These are phyloP conservation scores for Zygosaccharomyces kombuchaensis DNA, from an alignment of 805 yeast genomes.

Conservation along the genomic window DNA sequence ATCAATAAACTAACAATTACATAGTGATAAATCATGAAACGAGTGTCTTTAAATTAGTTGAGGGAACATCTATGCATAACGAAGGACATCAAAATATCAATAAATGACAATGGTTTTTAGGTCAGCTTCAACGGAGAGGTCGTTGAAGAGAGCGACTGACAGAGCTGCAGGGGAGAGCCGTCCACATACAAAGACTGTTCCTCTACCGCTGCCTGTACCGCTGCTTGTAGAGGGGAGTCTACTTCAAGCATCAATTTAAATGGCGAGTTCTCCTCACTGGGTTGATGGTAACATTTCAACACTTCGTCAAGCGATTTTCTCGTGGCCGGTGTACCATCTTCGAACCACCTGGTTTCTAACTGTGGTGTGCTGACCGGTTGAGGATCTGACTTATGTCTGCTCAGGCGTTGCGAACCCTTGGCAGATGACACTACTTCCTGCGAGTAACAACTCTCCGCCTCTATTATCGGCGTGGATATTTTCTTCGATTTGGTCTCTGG, in stretches of 20 bases:
- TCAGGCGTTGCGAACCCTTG: background rate
- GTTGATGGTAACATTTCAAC: constrained; percentile 27
- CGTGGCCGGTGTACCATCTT: constrained; percentile 21
- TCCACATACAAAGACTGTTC: constrained; percentile 3
- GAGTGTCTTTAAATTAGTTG: constrained; percentile 5
- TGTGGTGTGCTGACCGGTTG: constrained; percentile 23
- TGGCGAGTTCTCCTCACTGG: constrained; percentile 25
- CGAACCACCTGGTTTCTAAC: constrained; percentile 20
- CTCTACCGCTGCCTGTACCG: background rate
- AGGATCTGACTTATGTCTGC: constrained; percentile 22
- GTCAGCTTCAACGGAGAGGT: constrained; percentile 3
- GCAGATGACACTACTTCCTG: background rate
- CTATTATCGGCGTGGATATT: constrained; percentile 8
- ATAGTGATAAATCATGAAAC: background rate
- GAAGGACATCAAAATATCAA: background rate
- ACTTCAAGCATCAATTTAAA: constrained; percentile 4
- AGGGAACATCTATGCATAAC: constrained; percentile 5
- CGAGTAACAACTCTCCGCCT: constrained; percentile 2
- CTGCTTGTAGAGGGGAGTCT: background rate
- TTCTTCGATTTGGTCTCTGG: background rate
- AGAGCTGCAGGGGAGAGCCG: background rate
- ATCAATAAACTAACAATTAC: background rate
- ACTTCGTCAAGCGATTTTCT: constrained; percentile 32
- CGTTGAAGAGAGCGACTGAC: background rate
- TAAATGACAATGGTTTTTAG: background rate